phyloP scores from a whole-genome alignment of 2,329 filamentous ascomycete species.

The Ophiostoma pallidulum region DNA sequence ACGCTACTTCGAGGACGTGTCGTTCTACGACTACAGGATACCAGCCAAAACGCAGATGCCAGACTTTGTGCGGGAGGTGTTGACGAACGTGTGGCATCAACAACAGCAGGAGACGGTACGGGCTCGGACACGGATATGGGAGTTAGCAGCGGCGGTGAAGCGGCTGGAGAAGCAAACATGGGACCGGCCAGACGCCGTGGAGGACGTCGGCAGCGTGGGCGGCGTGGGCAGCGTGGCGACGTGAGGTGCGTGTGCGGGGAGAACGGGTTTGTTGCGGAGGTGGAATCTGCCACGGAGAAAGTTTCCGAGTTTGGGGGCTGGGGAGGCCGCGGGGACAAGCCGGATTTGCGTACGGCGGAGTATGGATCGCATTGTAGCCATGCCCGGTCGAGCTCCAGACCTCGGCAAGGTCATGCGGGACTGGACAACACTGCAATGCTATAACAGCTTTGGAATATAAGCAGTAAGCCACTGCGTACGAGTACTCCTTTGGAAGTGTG shows the following conservation, averaged over 20 bases:
- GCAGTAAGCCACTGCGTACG: no score
- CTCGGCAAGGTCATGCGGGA: no score
- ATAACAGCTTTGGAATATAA: no score
- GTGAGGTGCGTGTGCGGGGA: background rate
- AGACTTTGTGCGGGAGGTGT: slow-evolving; percentile 30
- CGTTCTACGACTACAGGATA: slow-evolving; percentile 56
- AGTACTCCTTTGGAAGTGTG: no score
- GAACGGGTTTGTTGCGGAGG: no score
- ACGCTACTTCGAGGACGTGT: slow-evolving; percentile 65
- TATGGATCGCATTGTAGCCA: no score
- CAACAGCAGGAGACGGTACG: slow-evolving; percentile 48
- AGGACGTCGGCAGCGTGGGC: slow-evolving; percentile 48
- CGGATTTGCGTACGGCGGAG: no score
- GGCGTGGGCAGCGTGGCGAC: slow-evolving; percentile 6
- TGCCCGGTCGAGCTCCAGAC: no score
- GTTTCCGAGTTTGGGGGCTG: no score
- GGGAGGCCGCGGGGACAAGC: no score
- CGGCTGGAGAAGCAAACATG: slow-evolving; percentile 63
- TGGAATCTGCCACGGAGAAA: no score
- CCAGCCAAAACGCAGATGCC: slow-evolving; percentile 31
- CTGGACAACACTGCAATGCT: no score
- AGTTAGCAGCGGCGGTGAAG: slow-evolving; percentile 49
- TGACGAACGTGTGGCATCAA: slow-evolving; percentile 27
- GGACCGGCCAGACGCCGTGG: slow-evolving; percentile 61
- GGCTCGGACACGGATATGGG: slow-evolving; percentile 43